Conservation (phyloP, 768 basidiomycete species). For the Gyrodon lividus region DNA sequence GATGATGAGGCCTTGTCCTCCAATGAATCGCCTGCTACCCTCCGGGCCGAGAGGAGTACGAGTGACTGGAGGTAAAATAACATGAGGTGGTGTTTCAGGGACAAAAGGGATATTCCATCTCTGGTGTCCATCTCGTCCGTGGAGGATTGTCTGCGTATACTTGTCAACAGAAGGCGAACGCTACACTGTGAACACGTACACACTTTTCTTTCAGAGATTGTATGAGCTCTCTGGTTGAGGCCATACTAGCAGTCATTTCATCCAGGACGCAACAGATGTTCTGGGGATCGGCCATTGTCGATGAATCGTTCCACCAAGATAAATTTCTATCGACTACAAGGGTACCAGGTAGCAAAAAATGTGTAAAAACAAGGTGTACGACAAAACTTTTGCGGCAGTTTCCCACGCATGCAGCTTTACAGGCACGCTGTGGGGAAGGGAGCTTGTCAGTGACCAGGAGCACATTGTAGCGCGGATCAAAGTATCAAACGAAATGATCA, state of each 20-base stretch:
- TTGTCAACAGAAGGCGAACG: constrained; percentile 13
- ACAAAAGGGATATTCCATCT: constrained; percentile 89
- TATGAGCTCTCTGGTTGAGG: constrained; percentile 57
- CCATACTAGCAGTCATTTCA: constrained; percentile 62
- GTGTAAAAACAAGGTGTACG: too few relatives aligned
- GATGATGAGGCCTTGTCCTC: constrained; percentile 46
- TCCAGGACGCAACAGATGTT: constrained; percentile 36
- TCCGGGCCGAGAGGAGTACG: constrained; percentile 68
- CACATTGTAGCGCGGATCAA: neutral
- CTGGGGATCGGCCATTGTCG: constrained; percentile 20
- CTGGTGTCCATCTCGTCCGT: constrained; percentile 48
- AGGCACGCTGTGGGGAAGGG: too few relatives aligned
- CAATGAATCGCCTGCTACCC: constrained; percentile 65
- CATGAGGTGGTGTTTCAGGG: constrained; percentile 81
- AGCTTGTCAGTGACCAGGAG: too few relatives aligned
- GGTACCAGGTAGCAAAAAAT: too few relatives aligned
- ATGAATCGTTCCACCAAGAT: neutral
- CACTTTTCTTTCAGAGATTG: constrained; percentile 57
- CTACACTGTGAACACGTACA: constrained; percentile 18
- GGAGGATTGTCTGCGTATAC: constrained; percentile 25
- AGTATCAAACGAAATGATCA: constrained; percentile 33
- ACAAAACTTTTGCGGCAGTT: too few relatives aligned
- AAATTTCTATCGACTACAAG: neutral
- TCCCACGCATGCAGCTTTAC: too few relatives aligned
- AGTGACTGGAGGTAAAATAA: constrained; percentile 86